Evolutionary conservation across 768 basidiomycete species (phyloP).

Genomic region (Tylopilus intermedius): DNA sequence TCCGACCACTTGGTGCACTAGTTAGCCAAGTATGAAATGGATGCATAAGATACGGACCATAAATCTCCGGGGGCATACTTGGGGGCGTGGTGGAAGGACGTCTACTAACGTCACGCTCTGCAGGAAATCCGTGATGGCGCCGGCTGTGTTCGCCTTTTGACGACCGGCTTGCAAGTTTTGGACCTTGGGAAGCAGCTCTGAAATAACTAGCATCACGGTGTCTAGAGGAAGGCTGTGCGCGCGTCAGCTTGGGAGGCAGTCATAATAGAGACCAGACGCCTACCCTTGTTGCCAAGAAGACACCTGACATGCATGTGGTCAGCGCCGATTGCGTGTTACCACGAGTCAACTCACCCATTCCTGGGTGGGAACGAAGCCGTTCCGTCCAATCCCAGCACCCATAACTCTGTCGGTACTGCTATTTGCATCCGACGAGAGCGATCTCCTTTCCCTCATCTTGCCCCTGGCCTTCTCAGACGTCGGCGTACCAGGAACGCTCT

Average conservation of each 20-base stretch:
- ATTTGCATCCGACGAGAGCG: conserved; percentile 47
- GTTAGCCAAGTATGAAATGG: background rate
- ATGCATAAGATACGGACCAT: conserved; percentile 43
- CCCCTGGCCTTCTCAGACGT: conserved; percentile 87
- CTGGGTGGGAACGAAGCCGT: conserved; percentile 92
- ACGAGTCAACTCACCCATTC: conserved; percentile 70
- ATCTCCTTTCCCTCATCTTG: conserved; percentile 78
- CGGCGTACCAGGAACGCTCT: conserved; percentile 31
- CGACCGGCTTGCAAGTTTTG: conserved; percentile 73
- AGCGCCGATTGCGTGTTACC: background rate
- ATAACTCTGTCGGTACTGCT: conserved; percentile 59
- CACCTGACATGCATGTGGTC: conserved; percentile 42
- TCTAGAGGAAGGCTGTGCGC: conserved; percentile 75
- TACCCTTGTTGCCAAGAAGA: conserved; percentile 97
- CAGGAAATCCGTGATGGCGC: conserved; percentile 71
- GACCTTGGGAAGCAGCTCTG: conserved; percentile 81
- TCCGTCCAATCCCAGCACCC: conserved; percentile 71
- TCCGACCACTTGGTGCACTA: conserved; percentile 72
- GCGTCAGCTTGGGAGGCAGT: conserved; percentile 6
- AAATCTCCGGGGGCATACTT: conserved; percentile 68
- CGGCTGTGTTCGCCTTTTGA: conserved; percentile 56
- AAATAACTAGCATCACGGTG: conserved; percentile 79
- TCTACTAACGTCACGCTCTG: conserved; percentile 62
- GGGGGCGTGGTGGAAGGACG: conserved; percentile 67
- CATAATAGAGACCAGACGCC: conserved; percentile 13